Evolutionary conservation across 2,329 filamentous ascomycete genomes (phyloP).

Genomic region (Diplodia mutila): DNA sequence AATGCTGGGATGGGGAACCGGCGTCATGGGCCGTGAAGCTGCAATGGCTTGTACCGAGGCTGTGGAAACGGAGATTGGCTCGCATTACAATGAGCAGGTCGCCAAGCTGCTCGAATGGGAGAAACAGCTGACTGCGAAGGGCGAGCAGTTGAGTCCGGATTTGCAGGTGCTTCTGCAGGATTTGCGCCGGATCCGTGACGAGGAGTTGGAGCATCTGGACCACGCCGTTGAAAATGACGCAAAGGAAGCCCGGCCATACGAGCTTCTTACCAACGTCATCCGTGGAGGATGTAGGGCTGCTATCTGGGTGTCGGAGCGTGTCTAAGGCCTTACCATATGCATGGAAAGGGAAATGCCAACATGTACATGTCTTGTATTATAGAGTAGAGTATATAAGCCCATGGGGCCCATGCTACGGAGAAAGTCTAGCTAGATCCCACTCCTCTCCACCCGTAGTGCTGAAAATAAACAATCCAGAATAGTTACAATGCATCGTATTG

Average conservation of each 20-base stretch:
- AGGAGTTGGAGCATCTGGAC: slow-evolving; percentile 95
- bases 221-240: slow-evolving; percentile 93
- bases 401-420: background rate
- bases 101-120: slow-evolving; percentile 80
- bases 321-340: slow-evolving; percentile 47
- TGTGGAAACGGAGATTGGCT: slow-evolving; percentile 96
- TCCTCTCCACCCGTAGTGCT: background rate
- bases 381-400: background rate
- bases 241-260: slow-evolving; percentile 86
- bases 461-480: background rate
- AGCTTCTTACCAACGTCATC: slow-evolving; percentile 84
- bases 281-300: slow-evolving; percentile 87
- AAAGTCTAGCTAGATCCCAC: background rate
- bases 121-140: slow-evolving; percentile 71
- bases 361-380: background rate
- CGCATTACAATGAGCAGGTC: slow-evolving; percentile 94
- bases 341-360: background rate
- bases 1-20: slow-evolving; percentile 85
- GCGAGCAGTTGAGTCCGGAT: slow-evolving; percentile 81
- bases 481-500: background rate
- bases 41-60: slow-evolving; percentile 99
- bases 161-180: slow-evolving; percentile 72
- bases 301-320: slow-evolving; percentile 85
- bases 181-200: slow-evolving; percentile 83
- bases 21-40: slow-evolving; percentile 84